Conservation (phyloP, 2,329 filamentous ascomycete species). For the Colletotrichum sp. region DNA sequence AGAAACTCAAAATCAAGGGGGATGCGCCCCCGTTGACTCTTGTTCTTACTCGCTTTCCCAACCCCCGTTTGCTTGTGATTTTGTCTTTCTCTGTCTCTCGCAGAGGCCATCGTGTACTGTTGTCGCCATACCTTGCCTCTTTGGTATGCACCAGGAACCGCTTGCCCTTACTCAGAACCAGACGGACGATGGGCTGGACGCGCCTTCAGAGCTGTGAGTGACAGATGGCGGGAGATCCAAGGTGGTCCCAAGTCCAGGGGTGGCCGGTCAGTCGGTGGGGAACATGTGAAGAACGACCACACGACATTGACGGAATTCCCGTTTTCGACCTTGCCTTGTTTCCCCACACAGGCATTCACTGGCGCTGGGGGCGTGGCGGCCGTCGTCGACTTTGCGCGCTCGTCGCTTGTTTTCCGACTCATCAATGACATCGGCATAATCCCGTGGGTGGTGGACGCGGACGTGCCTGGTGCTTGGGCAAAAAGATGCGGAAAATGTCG, state of each 20-base stretch:
- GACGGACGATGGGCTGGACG: background rate
- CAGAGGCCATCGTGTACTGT: background rate
- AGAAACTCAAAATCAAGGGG: conserved; percentile 7
- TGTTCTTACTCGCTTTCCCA: background rate
- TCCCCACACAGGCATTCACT: background rate
- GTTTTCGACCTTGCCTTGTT: background rate
- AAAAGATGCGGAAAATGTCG: conserved; percentile 10
- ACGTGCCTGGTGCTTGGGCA: background rate
- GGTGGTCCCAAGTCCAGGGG: background rate
- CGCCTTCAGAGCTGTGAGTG: background rate
- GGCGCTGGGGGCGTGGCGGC: background rate
- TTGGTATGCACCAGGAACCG: background rate
- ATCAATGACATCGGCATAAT: background rate
- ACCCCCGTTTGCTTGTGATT: conserved; percentile 15
- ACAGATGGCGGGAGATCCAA: background rate
- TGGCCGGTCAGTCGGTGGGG: conserved; percentile 1
- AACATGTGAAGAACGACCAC: conserved; percentile 15
- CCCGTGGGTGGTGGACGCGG: background rate
- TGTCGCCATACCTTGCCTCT: background rate
- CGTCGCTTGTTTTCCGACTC: background rate
- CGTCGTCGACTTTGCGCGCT: background rate
- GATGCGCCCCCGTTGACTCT: background rate
- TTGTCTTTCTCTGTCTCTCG: background rate
- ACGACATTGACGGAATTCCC: conserved; percentile 5
- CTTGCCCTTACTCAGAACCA: background rate